A percentile compares a stretch with the other conserved stretches of the same genome.
Conservation (phyloP, 768 basidiomycete species). For the Tricholoma bakamatsutake region DNA sequence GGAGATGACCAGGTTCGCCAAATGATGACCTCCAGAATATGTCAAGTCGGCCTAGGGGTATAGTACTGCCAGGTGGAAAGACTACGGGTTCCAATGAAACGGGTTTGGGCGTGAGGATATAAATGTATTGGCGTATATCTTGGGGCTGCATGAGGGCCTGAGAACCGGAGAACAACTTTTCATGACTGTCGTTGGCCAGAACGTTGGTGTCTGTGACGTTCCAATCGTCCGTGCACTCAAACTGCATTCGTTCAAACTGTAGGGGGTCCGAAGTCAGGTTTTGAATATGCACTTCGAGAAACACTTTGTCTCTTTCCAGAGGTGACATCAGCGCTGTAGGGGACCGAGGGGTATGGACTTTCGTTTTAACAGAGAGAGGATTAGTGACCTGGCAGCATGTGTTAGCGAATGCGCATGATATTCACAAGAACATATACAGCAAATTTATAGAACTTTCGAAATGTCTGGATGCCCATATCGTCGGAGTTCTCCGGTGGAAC, state of each 20-base stretch:
- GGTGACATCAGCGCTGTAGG: conserved; percentile 64
- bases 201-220: conserved; percentile 48
- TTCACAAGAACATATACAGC: conserved; percentile 45
- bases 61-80: conserved; percentile 60
- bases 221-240: conserved; percentile 73
- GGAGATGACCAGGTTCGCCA: conserved; percentile 79
- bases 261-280: conserved; percentile 76
- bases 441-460: conserved; percentile 91
- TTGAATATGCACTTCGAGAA: conserved; percentile 90
- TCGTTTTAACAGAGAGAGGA: conserved; percentile 92
- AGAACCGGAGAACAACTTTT: conserved; percentile 51
- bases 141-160: conserved; percentile 77
- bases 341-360: conserved; percentile 74
- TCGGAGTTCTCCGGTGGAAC: conserved; percentile 43
- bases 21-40: conserved; percentile 84
- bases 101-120: conserved; percentile 58
- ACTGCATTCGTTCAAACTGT: conserved; percentile 74
- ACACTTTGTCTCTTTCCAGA: conserved; percentile 71
- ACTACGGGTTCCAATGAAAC: conserved; percentile 38
- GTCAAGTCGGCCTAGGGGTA: conserved; percentile 83
- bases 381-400: conserved; percentile 67
- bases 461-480: conserved; percentile 58
- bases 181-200: conserved; percentile 20
- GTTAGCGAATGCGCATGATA: not conserved
- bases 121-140: conserved; percentile 84